Evolutionary conservation across 2,329 filamentous ascomycete species (phyloP).

Genomic region (Neurospora crassa): DNA sequence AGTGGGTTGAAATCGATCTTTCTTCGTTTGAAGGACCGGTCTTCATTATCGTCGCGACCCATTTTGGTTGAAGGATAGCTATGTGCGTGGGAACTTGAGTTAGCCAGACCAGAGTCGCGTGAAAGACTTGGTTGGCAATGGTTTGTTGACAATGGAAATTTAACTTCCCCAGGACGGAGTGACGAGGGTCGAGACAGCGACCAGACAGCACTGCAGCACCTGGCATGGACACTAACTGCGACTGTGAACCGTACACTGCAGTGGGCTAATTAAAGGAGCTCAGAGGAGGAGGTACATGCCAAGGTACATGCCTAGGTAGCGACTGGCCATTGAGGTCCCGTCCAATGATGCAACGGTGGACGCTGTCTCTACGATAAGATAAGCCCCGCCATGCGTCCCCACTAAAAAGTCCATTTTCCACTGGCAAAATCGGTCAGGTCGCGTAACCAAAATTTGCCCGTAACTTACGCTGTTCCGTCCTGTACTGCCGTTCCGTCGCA

Average conservation of each 20-base stretch:
- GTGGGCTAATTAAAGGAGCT: too few species aligned
- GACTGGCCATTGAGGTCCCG: background rate
- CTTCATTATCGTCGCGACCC: conserved; percentile 23
- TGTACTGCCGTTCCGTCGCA: background rate
- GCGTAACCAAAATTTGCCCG: background rate
- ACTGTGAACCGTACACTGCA: too few species aligned
- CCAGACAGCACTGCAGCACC: too few species aligned
- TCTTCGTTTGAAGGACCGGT: conserved; percentile 47
- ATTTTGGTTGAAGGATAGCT: conserved; percentile 12
- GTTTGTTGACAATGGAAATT: background rate
- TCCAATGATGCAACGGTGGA: background rate
- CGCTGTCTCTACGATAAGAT: conserved; percentile 22
- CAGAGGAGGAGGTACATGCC: too few species aligned
- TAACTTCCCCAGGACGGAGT: background rate
- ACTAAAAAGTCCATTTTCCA: conserved; percentile 27
- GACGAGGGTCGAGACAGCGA: background rate
- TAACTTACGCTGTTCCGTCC: background rate
- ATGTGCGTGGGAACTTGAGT: background rate
- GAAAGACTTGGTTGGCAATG: background rate
- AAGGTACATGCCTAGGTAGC: too few species aligned
- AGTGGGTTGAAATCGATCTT: conserved; percentile 52
- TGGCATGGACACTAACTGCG: background rate
- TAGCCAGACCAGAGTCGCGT: background rate
- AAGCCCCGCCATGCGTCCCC: conserved; percentile 23
- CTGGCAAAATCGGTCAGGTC: conserved; percentile 2